Percentiles rank a stretch among this genome's conserved stretches.
phyloP scores from a whole-genome alignment of 2,329 filamentous ascomycete species.

The Westerdykella aurantiaca region DNA sequence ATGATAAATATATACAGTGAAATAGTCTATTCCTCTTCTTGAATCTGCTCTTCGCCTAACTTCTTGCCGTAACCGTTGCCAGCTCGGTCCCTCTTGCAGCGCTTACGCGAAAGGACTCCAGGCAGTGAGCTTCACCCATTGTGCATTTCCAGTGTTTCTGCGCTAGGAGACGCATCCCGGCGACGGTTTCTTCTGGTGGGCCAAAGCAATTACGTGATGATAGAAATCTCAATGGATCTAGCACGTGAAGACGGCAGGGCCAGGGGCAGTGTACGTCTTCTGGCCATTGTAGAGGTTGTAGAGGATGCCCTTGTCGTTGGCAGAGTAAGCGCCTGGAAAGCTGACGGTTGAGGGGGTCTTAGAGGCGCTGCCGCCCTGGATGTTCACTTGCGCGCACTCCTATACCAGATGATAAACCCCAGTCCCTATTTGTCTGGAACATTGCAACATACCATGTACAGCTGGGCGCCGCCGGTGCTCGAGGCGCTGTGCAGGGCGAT shows the following conservation, averaged over 20 bases:
- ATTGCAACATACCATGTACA: constrained; percentile 31
- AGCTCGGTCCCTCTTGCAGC: too few species aligned
- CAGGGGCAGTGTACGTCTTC: constrained; percentile 45
- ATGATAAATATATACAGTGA: too few species aligned
- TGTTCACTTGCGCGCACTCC: constrained; percentile 33
- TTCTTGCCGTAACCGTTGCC: too few species aligned
- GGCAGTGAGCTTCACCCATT: too few species aligned
- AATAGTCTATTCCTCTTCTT: too few species aligned
- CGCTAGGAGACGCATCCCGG: too few species aligned
- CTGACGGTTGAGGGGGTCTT: constrained; percentile 26
- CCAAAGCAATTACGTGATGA: too few species aligned
- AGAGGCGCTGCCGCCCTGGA: constrained; percentile 19
- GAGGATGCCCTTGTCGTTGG: constrained; percentile 26
- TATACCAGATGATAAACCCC: constrained; percentile 21
- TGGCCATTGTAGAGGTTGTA: constrained; percentile 25
- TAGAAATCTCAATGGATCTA: too few species aligned
- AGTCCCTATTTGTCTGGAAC: constrained; percentile 18
- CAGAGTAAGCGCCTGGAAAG: constrained; percentile 30
- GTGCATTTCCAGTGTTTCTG: too few species aligned
- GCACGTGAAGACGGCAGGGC: constrained; percentile 36
- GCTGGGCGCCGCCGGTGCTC: constrained; percentile 32
- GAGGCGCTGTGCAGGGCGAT: constrained; percentile 40
- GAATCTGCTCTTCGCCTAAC: too few species aligned
- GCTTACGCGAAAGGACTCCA: too few species aligned
- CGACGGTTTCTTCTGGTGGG: too few species aligned